These are phyloP conservation scores for Teratosphaeria epicoccoides DNA, from an alignment of 2,329 filamentous ascomycete species.

Conservation along the genomic window DNA sequence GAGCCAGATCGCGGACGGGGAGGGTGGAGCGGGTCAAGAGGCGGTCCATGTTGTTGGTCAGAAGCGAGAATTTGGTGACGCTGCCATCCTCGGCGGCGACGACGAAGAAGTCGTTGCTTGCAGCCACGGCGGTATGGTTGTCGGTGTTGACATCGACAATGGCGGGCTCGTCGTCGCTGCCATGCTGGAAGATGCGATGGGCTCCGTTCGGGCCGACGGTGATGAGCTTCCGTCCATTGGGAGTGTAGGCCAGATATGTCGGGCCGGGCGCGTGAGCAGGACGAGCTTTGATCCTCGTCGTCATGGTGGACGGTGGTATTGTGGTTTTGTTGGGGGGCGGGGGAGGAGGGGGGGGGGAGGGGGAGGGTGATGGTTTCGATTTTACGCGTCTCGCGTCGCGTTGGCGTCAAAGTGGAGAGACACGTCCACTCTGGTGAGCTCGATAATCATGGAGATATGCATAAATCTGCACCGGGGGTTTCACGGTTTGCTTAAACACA, in stretches of 20 bases:
- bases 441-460: no score
- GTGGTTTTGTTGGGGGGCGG: neutral
- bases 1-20: constrained; percentile 72
- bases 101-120: constrained; percentile 72
- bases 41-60: constrained; percentile 62
- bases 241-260: constrained; percentile 82
- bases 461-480: no score
- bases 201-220: constrained; percentile 91
- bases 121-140: constrained; percentile 68
- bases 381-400: neutral
- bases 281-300: constrained; percentile 47
- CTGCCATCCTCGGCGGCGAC: constrained; percentile 88
- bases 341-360: no score
- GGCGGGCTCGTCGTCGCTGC: constrained; percentile 80
- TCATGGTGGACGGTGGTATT: neutral
- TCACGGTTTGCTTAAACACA: no score
- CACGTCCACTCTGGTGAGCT: no score
- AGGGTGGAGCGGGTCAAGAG: constrained; percentile 76
- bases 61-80: constrained; percentile 85
- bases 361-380: neutral
- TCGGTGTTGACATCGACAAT: constrained; percentile 89
- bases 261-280: constrained; percentile 69
- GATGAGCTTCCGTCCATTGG: constrained; percentile 73
- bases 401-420: neutral
- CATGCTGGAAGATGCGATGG: constrained; percentile 83